A percentile compares a stretch with the other conserved stretches of the same genome.
phyloP scores from a whole-genome alignment of 805 yeast species.

The Alloascoidea hylecoeti region DNA sequence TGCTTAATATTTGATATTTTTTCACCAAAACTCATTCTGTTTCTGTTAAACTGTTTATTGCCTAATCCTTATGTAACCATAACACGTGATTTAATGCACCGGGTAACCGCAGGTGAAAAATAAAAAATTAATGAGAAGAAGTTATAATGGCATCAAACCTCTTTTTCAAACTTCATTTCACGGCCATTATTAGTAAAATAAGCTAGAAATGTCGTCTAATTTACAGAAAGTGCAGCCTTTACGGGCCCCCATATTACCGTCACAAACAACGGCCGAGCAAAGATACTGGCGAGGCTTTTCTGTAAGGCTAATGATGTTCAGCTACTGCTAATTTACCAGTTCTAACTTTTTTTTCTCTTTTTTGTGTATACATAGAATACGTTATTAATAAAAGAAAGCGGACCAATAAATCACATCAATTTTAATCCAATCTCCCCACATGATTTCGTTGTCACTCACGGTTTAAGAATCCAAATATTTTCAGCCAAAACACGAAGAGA shows the following conservation, averaged over 20 bases:
- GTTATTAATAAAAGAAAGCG: conserved; percentile 84
- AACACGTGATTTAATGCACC: no score
- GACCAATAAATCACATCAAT: conserved; percentile 75
- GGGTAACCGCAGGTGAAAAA: no score
- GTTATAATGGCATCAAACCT: no score
- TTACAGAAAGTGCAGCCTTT: conserved; percentile 50
- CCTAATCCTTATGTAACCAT: no score
- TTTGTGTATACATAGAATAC: conserved; percentile 29
- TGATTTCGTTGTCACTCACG: conserved; percentile 87
- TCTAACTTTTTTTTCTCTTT: background rate
- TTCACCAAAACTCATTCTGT: no score
- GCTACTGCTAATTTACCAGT: background rate
- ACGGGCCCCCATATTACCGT: conserved; percentile 66
- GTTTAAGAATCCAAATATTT: conserved; percentile 84
- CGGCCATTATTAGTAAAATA: no score
- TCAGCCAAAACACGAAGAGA: conserved; percentile 93
- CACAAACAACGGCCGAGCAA: conserved; percentile 83
- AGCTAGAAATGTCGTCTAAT: conserved; percentile 70
- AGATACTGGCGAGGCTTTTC: conserved; percentile 85
- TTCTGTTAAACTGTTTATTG: no score
- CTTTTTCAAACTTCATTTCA: no score
- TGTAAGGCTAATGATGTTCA: conserved; percentile 10
- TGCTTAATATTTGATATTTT: no score
- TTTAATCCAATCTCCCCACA: conserved; percentile 80
- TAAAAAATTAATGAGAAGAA: no score